Evolutionary conservation across 2,329 filamentous ascomycete species (phyloP), one percentile per base, ranked within the genome.

Genomic region (Ophiostoma pallidulum): DNA sequence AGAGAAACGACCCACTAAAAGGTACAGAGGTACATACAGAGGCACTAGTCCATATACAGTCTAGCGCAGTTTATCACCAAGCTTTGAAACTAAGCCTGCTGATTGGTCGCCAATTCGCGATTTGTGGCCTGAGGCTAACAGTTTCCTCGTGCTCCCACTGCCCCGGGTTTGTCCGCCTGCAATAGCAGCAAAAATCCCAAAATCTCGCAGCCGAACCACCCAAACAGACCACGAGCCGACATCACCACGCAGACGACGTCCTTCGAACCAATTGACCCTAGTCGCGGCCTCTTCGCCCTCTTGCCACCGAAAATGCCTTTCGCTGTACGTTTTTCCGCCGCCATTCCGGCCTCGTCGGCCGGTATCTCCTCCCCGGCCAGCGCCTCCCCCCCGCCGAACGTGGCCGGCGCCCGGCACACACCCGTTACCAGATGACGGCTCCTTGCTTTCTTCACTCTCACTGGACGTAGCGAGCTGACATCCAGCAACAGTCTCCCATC

Each of bases 401-500:
- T n/a, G n/a, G n/a, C n/a, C n/a, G n/a, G n/a, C n/a, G n/a, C n/a
- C n/a, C n/a, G n/a, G n/a, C n/a, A n/a, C n/a, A n/a, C n/a, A n/a
- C n/a, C n/a, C n/a, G n/a, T n/a, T n/a, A n/a, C n/a, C n/a, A n/a
- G n/a, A n/a, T n/a, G n/a, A n/a, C n/a, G n/a, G n/a, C n/a, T n/a
- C n/a, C n/a, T n/a, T n/a, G n/a, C n/a, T n/a, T n/a, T n/a, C n/a
- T n/a, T n/a, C n/a, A n/a, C n/a, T n/a, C n/a, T 5, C 9, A 19
- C 16, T 35, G 6, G 7, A 22, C 7, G 13, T 31, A 13, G 19
- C 26, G 31, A 16, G 10, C 24, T 28, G 24, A 28, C 24, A 5
- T 28, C 6, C 10, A 14, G 24, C 10, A 10, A 28, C 57, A 77
- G 74, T 69, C 69, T 63, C 67, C 67, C 59, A 56, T 67, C 62